Base-by-base conservation (phyloP, 805 yeast species). In the Monosporozyma yasuniensis region DNA sequence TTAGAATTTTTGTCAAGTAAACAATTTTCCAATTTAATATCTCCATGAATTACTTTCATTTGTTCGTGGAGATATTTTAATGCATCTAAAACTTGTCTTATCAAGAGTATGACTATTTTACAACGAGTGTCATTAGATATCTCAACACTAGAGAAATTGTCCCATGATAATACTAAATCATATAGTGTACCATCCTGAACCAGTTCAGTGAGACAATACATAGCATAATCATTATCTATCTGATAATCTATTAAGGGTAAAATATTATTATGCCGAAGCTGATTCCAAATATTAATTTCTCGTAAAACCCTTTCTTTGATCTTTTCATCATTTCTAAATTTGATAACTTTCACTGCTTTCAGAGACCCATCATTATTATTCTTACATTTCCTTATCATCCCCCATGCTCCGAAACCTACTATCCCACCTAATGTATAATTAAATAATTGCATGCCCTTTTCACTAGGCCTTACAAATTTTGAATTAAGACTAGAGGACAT, bases 331-430 rank as follows among this genome's bases (percentile, higher is more conserved):
- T 73, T 74, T 45, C 58, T 63, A 25, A 81, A 80, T 45, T 78
- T 75, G 6, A 79, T 76, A 42, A 79, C 74, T 62, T 85, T 85
- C 55, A 84, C 78, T 0, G 93, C 95, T 53, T 69, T 56, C 12
- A 72, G 70, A n/a, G 56, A 53, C 3, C 64, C 61, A 16, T 64
- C 64, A 18, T 57, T 42, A 14, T 64, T 63, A 42, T 66, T 67
- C 6, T 42, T 64, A 54, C 91, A 85, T 61, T 85, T 91, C 51
- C 95, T 71, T 10, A 89, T 83, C 27, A 83, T 76, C 10, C 96
- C 95, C 84, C 93, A 90, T 0, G 96, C 95, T 12, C 97, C 96
- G 61, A 78, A 79, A 1, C 96, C 96, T 53, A 88, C 82, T 10
- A 83, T 76, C 56, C 80, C 80, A 1, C 95, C 96, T 28, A 89